These are phyloP conservation scores for Lentinula sp. DNA, from an alignment of 768 basidiomycete genomes.

Conservation along the genomic window DNA sequence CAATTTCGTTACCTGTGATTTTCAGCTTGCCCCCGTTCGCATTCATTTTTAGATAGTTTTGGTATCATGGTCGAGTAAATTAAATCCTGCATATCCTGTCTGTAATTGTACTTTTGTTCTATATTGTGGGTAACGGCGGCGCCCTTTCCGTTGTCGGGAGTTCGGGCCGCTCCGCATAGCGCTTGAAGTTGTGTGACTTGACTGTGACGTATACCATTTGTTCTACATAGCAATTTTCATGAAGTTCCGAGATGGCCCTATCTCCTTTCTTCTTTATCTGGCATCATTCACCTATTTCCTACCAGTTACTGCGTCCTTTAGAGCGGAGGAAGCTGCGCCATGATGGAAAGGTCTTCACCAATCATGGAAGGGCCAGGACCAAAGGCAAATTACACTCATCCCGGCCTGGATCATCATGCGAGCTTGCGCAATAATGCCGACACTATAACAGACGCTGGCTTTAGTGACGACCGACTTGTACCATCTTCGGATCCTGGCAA, in stretches of 20 bases:
- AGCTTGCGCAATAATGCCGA: not conserved
- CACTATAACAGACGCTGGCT: not conserved
- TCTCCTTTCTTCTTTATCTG: not conserved
- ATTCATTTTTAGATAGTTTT: not conserved
- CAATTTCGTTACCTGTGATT: not conserved
- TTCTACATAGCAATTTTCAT: not conserved
- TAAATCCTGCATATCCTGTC: too few species aligned
- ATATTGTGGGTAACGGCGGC: too few species aligned
- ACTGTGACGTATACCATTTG: not conserved
- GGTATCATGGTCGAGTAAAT: not conserved
- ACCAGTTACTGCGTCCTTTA: not conserved
- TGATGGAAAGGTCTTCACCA: not conserved
- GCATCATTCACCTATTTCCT: too few species aligned
- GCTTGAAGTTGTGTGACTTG: not conserved
- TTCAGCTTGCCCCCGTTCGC: not conserved
- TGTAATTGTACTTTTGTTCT: too few species aligned
- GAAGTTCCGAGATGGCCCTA: not conserved
- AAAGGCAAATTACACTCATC: not conserved
- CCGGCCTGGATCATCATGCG: not conserved
- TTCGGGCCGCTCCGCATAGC: not conserved
- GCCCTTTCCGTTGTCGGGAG: not conserved
- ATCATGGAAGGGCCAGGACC: not conserved
- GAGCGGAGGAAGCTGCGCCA: not conserved
- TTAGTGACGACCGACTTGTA: not conserved
- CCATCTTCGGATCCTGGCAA: not conserved